phyloP scores from a whole-genome alignment of 352 stramenopile species.

The Phytophthora citrophthora region DNA sequence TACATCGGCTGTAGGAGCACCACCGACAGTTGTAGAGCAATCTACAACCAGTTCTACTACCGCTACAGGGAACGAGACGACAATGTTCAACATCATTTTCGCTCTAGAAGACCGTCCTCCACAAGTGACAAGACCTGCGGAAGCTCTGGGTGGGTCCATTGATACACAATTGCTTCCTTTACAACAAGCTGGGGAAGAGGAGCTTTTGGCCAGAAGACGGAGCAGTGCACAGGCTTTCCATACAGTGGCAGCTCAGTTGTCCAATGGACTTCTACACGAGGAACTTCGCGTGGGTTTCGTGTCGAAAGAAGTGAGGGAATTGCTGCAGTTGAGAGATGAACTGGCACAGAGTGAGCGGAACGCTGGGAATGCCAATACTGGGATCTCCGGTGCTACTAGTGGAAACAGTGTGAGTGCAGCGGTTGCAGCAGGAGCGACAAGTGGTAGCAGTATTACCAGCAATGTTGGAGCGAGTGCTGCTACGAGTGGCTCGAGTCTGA shows the following conservation, averaged over 20 bases:
- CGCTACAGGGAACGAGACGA: constrained; percentile 62
- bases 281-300: constrained; percentile 84
- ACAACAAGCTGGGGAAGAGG: constrained; percentile 37
- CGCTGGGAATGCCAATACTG: constrained; percentile 19
- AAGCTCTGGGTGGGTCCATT: constrained; percentile 5
- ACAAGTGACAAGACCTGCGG: constrained; percentile 11
- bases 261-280: constrained; percentile 84
- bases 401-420: constrained; percentile 39
- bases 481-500: constrained; percentile 29
- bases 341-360: constrained; percentile 71
- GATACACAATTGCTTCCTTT: constrained; percentile 28
- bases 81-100: constrained; percentile 92
- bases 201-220: constrained; percentile 39
- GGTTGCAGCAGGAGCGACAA: constrained; percentile 32
- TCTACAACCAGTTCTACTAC: constrained; percentile 5
- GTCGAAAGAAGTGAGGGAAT: constrained; percentile 72
- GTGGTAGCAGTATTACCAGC: constrained; percentile 30
- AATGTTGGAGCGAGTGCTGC: constrained; percentile 16
- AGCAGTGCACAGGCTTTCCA: constrained; percentile 63
- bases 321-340: constrained; percentile 84
- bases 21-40: constrained; percentile 28
- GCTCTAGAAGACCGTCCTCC: constrained; percentile 62
- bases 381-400: constrained; percentile 24
- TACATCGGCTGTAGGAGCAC: constrained; percentile 8
- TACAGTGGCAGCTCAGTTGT: constrained; percentile 72